These are phyloP conservation scores for Articulospora tetracladia DNA, from an alignment of 495 filamentous ascomycete species.

Conservation along the genomic window DNA sequence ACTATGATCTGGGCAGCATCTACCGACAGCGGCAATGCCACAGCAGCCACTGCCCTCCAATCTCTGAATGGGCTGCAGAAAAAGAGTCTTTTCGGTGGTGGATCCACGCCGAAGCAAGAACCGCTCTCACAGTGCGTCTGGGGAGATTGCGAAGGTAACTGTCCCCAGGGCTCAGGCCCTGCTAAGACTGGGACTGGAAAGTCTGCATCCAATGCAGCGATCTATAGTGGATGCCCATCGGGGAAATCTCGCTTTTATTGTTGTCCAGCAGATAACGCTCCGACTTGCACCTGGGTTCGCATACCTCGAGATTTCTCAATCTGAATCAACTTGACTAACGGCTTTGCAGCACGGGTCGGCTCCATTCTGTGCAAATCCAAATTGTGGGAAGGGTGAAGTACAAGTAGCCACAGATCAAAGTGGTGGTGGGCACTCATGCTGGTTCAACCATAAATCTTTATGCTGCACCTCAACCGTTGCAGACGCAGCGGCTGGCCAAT, in stretches of 20 bases:
- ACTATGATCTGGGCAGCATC: slow-evolving; percentile 40
- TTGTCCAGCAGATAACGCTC: not conserved
- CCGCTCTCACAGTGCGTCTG: not conserved
- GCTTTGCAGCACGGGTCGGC: too few relatives aligned
- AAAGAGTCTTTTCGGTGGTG: not conserved
- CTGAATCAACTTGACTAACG: too few relatives aligned
- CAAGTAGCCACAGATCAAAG: not conserved
- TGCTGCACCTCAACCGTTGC: not conserved
- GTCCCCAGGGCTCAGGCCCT: not conserved
- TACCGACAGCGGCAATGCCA: not conserved
- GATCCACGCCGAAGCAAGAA: not conserved
- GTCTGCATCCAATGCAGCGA: not conserved
- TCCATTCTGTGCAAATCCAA: too few relatives aligned
- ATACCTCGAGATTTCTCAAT: too few relatives aligned
- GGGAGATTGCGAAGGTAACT: too few relatives aligned
- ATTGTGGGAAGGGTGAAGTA: not conserved
- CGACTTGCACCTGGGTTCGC: too few relatives aligned
- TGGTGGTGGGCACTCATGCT: not conserved
- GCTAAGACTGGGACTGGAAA: not conserved
- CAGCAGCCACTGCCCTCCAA: not conserved
- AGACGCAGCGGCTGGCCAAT: not conserved
- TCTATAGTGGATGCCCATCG: not conserved
- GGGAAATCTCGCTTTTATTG: not conserved
- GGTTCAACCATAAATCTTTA: not conserved
- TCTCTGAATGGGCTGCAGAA: not conserved